Evolutionary conservation across 148 eudicot species (phyloP).

Genomic region (Fagopyrum homotropicum): DNA sequence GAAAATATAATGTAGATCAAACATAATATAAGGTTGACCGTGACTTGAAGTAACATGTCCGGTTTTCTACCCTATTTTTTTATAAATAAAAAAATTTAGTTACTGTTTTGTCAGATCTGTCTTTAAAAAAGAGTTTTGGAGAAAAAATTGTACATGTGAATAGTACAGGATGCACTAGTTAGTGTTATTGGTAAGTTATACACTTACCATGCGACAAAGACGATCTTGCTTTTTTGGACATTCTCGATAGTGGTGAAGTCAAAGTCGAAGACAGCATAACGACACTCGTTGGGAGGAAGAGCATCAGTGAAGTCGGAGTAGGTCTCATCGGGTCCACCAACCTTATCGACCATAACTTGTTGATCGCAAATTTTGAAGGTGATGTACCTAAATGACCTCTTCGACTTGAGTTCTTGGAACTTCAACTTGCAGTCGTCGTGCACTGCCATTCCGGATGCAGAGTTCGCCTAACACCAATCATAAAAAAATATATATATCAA

Average conservation of each 20-base stretch:
- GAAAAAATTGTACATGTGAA: no score
- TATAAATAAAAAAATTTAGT: no score
- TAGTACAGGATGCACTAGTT: no score
- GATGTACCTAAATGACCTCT: constrained; percentile 31
- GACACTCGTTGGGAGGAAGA: constrained; percentile 36
- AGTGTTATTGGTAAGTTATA: no score
- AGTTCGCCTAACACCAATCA: constrained; percentile 24
- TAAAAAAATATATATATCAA: neutral
- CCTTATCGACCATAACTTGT: constrained; percentile 34
- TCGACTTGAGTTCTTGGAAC: constrained; percentile 36
- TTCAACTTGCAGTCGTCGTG: constrained; percentile 40
- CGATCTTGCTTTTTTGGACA: constrained; percentile 44
- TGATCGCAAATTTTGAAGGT: constrained; percentile 38
- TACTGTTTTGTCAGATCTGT: no score
- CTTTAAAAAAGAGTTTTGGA: no score
- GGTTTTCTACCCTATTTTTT: no score
- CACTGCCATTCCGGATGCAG: constrained; percentile 26
- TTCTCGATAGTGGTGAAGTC: constrained; percentile 40
- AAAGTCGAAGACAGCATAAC: constrained; percentile 37
- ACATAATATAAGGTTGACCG: no score
- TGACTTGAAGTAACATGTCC: no score
- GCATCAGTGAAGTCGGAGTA: constrained; percentile 33
- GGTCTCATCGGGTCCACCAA: constrained; percentile 29
- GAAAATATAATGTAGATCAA: no score
- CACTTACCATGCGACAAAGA: constrained; percentile 40